phyloP scores from a whole-genome alignment of 805 yeast species.

The Nakazawaea ernobii region DNA sequence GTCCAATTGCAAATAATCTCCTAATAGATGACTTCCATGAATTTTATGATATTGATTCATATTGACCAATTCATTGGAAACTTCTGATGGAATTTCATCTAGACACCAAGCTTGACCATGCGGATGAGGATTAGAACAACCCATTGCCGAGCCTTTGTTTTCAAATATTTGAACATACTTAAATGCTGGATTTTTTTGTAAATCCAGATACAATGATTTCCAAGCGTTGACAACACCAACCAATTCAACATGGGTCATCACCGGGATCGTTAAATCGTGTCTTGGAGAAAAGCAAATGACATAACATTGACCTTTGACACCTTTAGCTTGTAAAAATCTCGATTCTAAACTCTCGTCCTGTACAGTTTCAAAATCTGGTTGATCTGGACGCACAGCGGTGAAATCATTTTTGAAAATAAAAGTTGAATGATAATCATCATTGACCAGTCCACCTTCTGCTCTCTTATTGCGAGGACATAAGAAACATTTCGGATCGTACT shows the following conservation, averaged over 20 bases:
- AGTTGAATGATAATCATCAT: slow-evolving; percentile 53
- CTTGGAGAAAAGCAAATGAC: slow-evolving; percentile 72
- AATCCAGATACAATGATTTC: slow-evolving; percentile 44
- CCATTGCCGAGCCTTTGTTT: slow-evolving; percentile 77
- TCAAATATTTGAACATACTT: slow-evolving; percentile 69
- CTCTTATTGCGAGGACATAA: slow-evolving; percentile 68
- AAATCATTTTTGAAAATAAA: slow-evolving; percentile 63
- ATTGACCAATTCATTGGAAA: slow-evolving; percentile 47
- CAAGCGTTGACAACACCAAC: slow-evolving; percentile 51
- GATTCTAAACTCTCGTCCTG: slow-evolving; percentile 24
- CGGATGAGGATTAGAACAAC: slow-evolving; percentile 78
- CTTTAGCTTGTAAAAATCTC: slow-evolving; percentile 45
- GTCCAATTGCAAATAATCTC: slow-evolving; percentile 58
- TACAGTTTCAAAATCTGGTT: slow-evolving; percentile 34
- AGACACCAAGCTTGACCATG: slow-evolving; percentile 82
- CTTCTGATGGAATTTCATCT: slow-evolving; percentile 61
- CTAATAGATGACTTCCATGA: slow-evolving; percentile 45
- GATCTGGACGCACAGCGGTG: slow-evolving; percentile 60
- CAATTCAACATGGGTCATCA: slow-evolving; percentile 44
- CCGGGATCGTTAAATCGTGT: slow-evolving; percentile 61
- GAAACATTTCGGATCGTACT: slow-evolving; percentile 60
- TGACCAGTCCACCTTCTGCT: slow-evolving; percentile 48
- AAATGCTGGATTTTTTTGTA: slow-evolving; percentile 36
- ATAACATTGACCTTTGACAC: slow-evolving; percentile 62
- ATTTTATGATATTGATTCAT: slow-evolving; percentile 41